A percentile compares a stretch with the other conserved stretches of the same genome.
These are phyloP conservation scores for Beauveria sp. DNA, from an alignment of 2,329 filamentous ascomycete genomes.

Conservation along the genomic window DNA sequence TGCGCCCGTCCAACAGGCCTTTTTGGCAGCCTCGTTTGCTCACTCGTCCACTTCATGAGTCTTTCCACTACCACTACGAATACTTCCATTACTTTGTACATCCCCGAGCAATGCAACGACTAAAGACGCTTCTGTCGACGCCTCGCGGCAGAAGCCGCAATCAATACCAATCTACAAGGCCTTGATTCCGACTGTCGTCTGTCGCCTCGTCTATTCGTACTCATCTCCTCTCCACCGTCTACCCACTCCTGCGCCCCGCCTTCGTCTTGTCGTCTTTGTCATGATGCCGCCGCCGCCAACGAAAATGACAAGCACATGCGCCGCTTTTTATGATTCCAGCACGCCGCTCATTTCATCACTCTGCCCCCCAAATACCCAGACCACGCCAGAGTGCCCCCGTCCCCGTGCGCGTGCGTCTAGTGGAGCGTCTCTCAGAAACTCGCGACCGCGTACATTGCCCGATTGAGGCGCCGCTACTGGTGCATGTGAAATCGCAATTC, in stretches of 20 bases:
- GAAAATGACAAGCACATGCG: neutral
- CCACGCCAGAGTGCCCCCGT: neutral
- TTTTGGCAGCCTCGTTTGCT: neutral
- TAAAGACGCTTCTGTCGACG: neutral
- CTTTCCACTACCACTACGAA: neutral
- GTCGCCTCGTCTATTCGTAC: neutral
- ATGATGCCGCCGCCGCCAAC: neutral
- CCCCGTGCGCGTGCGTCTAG: conserved; percentile 9
- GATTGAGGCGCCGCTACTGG: neutral
- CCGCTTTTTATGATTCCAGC: neutral
- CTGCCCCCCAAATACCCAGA: neutral
- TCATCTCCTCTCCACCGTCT: too few species aligned
- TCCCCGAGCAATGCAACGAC: neutral
- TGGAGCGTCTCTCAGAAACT: neutral
- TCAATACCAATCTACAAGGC: neutral
- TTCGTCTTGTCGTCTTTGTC: neutral
- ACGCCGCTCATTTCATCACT: neutral
- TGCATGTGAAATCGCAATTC: neutral
- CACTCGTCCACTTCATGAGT: neutral
- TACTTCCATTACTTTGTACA: neutral
- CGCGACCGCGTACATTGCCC: neutral
- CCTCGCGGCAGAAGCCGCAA: neutral
- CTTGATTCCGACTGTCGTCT: neutral
- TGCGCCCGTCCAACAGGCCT: neutral
- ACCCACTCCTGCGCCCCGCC: neutral